Conservation (phyloP, 2,329 filamentous ascomycete species). For the Aureobasidium sp. region DNA sequence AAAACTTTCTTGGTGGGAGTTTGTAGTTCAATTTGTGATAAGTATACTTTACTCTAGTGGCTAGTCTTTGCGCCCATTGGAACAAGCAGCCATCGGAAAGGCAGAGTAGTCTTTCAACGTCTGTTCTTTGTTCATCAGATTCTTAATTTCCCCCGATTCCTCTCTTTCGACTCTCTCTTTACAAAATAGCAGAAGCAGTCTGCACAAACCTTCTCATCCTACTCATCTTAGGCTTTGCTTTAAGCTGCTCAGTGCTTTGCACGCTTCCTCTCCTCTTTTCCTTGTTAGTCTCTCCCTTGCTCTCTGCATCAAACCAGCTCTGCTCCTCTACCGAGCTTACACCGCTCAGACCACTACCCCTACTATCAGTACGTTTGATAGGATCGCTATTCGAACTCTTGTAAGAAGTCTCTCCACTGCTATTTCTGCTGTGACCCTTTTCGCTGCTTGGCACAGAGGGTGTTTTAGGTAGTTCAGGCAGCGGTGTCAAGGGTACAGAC, state of each 20-base stretch:
- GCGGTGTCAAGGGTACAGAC: neutral
- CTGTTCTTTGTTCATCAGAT: neutral
- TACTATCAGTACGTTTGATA: slow-evolving; percentile 17
- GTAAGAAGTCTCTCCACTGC: slow-evolving; percentile 18
- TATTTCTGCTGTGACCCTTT: slow-evolving; percentile 17
- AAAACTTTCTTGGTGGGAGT: too few species aligned
- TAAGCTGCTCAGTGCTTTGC: neutral
- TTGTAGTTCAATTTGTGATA: neutral
- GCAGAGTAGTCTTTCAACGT: neutral
- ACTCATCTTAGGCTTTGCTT: slow-evolving; percentile 8
- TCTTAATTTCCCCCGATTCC: neutral
- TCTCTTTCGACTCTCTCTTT: neutral
- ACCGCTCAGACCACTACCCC: slow-evolving; percentile 9
- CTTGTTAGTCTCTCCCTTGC: too few species aligned
- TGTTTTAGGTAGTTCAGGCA: neutral
- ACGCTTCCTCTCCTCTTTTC: neutral
- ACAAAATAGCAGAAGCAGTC: slow-evolving; percentile 22
- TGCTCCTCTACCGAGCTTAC: slow-evolving; percentile 8
- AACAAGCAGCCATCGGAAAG: neutral
- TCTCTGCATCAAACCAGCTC: slow-evolving; percentile 8
- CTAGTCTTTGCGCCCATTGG: too few species aligned
- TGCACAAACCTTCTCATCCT: slow-evolving; percentile 23
- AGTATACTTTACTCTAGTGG: neutral
- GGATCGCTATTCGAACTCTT: slow-evolving; percentile 9
- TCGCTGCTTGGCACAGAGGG: slow-evolving; percentile 12